Base-by-base conservation (phyloP, 164 flowering plant species). In the Aristolochia fimbriata region DNA sequence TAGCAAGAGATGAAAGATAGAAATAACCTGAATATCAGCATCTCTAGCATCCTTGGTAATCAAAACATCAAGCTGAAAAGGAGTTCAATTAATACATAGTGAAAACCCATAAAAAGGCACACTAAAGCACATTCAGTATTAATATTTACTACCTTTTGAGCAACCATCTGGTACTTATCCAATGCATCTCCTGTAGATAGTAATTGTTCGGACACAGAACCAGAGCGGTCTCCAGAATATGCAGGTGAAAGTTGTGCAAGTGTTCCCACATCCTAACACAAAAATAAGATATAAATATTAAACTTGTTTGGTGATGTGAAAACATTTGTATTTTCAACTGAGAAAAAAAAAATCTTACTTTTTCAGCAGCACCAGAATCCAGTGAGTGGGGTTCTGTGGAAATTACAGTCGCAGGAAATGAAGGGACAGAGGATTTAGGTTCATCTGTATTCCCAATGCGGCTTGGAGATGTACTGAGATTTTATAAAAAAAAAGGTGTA, bases 121-220 rank as follows among this genome's bases (percentile, higher is more conserved):
- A 51, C 50, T 15, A 62, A 58, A 55, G 52, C 52, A 49, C 14
- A 30, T 33, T 15, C 46, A 5, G 24, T 1, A 15, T 56, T 14
- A 15, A 31, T 3, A 56, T 10, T n/a, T 27, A 15, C 17, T 56
- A 94, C 99, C 97, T 88, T 91, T 62, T 78, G 84, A 24, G 89
- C 73, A 63, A 88, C 73, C 27, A 80, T 65, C 64, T 81, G 86
- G 74, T 80, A 91, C 65, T 87, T 91, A 50, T 94, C 97, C 76
- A 88, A 61, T 51, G 90, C 97, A 69, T 91, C 97, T 61, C 91
- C 86, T 6, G 93, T 82, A 54, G 73, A 78, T 68, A 89, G 68
- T 23, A 81, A 72, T 63, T 90, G 79, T 37, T 91, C 96, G 30
- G 87, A 61, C 12, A 71, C 64, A 58, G 63, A 68, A 73, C 63